Percentiles rank a stretch among this genome's conserved stretches.
These are phyloP conservation scores for Dothidotthia symphoricarpi DNA, from an alignment of 2,329 filamentous ascomycete species.

Conservation along the genomic window DNA sequence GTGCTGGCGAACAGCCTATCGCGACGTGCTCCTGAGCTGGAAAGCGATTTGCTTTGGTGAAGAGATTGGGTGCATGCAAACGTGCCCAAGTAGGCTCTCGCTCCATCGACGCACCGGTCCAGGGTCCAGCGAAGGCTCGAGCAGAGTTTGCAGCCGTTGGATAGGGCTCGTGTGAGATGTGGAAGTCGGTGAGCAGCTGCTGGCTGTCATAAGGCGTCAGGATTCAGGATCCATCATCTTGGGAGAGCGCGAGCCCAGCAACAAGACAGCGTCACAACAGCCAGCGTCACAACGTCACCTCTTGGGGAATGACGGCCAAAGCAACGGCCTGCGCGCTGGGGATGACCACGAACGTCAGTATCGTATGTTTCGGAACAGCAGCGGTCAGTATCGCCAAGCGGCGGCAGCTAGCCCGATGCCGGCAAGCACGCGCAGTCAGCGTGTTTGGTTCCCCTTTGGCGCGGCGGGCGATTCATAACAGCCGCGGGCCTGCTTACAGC, in stretches of 20 bases:
- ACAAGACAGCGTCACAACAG: too few species aligned
- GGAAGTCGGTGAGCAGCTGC: slow-evolving; percentile 23
- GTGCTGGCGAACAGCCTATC: slow-evolving; percentile 14
- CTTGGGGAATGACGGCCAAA: neutral
- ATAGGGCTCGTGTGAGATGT: slow-evolving; percentile 2
- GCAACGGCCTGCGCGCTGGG: neutral
- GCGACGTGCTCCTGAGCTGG: slow-evolving; percentile 10
- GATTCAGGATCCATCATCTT: neutral
- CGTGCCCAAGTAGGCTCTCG: slow-evolving; percentile 21
- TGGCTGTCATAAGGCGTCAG: slow-evolving; percentile 8
- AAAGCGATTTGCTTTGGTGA: slow-evolving; percentile 2
- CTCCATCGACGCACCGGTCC: neutral
- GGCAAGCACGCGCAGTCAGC: too few species aligned
- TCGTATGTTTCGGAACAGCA: too few species aligned
- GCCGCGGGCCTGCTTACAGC: slow-evolving; percentile 1
- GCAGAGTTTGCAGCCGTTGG: neutral
- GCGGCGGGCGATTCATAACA: neutral
- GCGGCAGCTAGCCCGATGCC: too few species aligned
- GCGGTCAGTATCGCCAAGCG: too few species aligned
- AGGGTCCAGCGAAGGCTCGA: slow-evolving; percentile 1
- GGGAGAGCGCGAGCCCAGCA: too few species aligned
- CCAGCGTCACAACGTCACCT: too few species aligned
- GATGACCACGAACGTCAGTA: neutral
- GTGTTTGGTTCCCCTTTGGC: neutral
- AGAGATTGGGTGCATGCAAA: slow-evolving; percentile 21